These are phyloP conservation scores for Biscogniauxia marginata DNA, from an alignment of 2,329 filamentous ascomycete genomes.

Conservation along the genomic window DNA sequence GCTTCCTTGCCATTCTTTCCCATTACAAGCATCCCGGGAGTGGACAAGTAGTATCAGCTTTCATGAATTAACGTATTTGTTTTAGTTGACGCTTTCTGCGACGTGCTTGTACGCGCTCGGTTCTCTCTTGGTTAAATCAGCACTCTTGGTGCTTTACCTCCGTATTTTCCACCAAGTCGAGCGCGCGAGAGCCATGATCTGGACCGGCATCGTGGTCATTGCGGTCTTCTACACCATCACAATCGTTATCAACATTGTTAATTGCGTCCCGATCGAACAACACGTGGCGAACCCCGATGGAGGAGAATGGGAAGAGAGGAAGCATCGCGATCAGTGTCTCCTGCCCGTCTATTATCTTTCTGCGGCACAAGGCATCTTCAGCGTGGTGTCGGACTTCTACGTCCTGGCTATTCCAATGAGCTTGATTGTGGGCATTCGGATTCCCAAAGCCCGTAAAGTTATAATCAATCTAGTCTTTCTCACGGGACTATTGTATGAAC, in stretches of 20 bases:
- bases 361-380: conserved; percentile 14
- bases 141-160: conserved; percentile 20
- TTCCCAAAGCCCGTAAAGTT: conserved; percentile 13
- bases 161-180: conserved; percentile 18
- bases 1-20: background rate
- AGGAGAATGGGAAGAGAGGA: conserved; percentile 10
- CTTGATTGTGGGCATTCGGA: conserved; percentile 14
- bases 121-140: conserved; percentile 18
- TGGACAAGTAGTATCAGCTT: too few species aligned
- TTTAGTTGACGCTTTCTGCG: conserved; percentile 14
- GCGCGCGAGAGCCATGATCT: conserved; percentile 14
- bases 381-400: conserved; percentile 22
- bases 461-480: conserved; percentile 21
- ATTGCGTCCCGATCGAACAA: conserved; percentile 14
- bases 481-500: conserved; percentile 20
- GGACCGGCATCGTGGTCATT: conserved; percentile 16
- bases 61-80: background rate
- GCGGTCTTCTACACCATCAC: conserved; percentile 12
- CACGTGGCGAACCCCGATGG: conserved; percentile 4
- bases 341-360: conserved; percentile 19
- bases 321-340: conserved; percentile 12
- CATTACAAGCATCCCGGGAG: background rate
- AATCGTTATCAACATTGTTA: conserved; percentile 13
- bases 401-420: conserved; percentile 19
- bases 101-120: conserved; percentile 15